These are phyloP conservation scores for Mortierella sp. DNA, from an alignment of 371 early-diverging fungal species.

Conservation along the genomic window DNA sequence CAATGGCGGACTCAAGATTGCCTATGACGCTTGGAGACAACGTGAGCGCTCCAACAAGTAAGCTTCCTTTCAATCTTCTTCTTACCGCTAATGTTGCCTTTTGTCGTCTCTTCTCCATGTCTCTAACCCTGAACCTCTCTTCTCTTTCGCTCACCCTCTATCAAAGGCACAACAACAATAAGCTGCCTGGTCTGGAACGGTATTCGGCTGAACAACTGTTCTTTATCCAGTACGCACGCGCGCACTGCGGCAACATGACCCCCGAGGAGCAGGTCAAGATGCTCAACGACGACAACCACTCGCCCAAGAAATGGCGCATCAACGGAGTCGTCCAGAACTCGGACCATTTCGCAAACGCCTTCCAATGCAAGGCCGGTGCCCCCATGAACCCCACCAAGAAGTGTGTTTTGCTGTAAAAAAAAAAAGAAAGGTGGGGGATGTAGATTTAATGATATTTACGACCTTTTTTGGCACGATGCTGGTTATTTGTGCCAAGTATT, in stretches of 20 bases:
- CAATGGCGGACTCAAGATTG: constrained; percentile 24
- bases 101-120: background rate
- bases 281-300: constrained; percentile 21
- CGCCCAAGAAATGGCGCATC: constrained; percentile 37
- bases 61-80: background rate
- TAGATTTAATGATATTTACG: background rate
- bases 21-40: constrained; percentile 21
- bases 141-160: background rate
- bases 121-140: background rate
- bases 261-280: constrained; percentile 14
- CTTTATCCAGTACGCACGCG: constrained; percentile 48
- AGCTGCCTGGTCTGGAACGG: constrained; percentile 31
- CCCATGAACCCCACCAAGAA: constrained; percentile 67
- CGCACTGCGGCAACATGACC: constrained; percentile 22
- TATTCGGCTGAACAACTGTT: constrained; percentile 39
- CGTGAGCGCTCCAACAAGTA: constrained; percentile 7
- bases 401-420: constrained; percentile 14
- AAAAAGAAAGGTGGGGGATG: too few relatives aligned
- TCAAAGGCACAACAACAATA: constrained; percentile 32
- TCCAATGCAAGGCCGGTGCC: constrained; percentile 68
- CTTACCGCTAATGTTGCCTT: too few relatives aligned
- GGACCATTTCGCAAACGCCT: constrained; percentile 72
- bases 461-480: too few relatives aligned
- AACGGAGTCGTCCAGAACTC: constrained; percentile 76
- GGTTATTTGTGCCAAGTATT: too few relatives aligned